Evolutionary conservation across 2,329 filamentous ascomycete genomes (phyloP), one percentile per base, ranked within the genome.

Genomic region (Penicillium sp.): DNA sequence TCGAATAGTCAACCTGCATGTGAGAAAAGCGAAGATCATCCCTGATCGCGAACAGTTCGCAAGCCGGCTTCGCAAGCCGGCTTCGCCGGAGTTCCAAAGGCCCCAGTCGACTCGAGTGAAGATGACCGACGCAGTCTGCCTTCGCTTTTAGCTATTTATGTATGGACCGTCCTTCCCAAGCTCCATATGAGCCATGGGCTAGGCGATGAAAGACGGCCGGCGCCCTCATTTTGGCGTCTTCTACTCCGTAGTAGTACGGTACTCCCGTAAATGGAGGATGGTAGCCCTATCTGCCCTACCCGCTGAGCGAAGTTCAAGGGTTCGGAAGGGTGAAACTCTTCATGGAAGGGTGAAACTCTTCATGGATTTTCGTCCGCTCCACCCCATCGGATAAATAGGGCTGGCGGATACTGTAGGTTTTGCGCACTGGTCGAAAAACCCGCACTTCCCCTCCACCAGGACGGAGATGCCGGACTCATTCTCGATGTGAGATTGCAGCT

Each of bases 161-260:
- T 26, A 21, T 47, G 23, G 23, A 9, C 21, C 45, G 17, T 8
- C 11, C 17, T 47, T 47, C 3, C 17, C 15, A 23, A 5, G 3
- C 5, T 7, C 21, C 9, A 41, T 26, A 41, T 15, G 11, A 15
- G 5, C 35, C 35, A 41, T n/a, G 26, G 9, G 26, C 48, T 29
- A 46, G 35, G 35, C 35, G 35, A 35, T 46, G 38, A 52, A 52
- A 48, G 48, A 49, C 48, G 52, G 38, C 51, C n/a, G 52, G 48
- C 38, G 48, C 38, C 56, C 29, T 17, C 17, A 15, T 17, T 7
- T 31, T 21, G 17, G 21, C 29, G 9, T 46, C 3, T 15, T 58
- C 56, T 35, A 21, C 21, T 21, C 21, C 44, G 46, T 52, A 45
- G 23, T 26, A 41, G 21, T 21, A 21, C 21, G 21, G 21, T 21